Percentiles rank a stretch among this genome's conserved stretches.
These are phyloP conservation scores for Guillardia theta DNA, from an alignment of 78 protist genomes.

Conservation along the genomic window DNA sequence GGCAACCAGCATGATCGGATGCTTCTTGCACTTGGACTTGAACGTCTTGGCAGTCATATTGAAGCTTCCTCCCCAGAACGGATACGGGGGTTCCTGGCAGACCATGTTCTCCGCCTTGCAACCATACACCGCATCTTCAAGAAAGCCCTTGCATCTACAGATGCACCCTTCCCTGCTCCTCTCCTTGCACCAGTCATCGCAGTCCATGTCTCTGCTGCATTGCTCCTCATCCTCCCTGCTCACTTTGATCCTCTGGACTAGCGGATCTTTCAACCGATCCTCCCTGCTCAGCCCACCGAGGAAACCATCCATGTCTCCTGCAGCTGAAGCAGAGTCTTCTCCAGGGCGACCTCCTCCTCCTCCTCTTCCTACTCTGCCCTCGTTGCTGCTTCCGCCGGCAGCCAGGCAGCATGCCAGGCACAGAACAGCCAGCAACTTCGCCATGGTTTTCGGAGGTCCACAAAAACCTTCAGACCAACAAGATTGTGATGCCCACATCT, in stretches of 20 bases:
- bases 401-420: too few relatives aligned
- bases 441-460: too few relatives aligned
- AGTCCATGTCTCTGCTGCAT: background rate
- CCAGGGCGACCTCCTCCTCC: too few relatives aligned
- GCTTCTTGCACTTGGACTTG: background rate
- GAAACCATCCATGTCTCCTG: too few relatives aligned
- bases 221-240: background rate
- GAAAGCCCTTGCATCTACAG: background rate
- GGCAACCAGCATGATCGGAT: background rate
- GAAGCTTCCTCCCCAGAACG: background rate
- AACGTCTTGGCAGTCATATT: background rate
- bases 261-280: background rate
- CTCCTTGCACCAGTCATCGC: conserved; percentile 41
- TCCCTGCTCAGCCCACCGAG: too few relatives aligned
- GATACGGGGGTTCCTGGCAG: background rate
- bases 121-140: background rate
- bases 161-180: background rate
- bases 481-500: too few relatives aligned
- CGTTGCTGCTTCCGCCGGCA: too few relatives aligned
- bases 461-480: too few relatives aligned
- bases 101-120: background rate
- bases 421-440: too few relatives aligned
- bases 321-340: too few relatives aligned
- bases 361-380: too few relatives aligned
- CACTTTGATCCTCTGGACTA: background rate